Evolutionary conservation across 257 asterid genomes (phyloP), one percentile per base, ranked within the genome.

Genomic region (Capsicum chinense): DNA sequence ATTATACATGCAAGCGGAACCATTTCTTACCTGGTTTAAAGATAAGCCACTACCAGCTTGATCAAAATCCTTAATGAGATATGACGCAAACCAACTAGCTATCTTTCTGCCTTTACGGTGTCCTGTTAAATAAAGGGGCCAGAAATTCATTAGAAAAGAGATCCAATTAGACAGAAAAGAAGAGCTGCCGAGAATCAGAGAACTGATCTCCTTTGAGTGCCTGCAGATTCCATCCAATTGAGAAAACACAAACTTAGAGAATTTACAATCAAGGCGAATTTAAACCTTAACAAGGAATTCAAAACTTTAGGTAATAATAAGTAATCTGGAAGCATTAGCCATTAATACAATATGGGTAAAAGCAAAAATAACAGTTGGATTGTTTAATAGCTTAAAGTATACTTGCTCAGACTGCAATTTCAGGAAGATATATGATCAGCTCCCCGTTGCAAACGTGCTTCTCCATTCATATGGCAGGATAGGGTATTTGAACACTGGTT

Each of bases 51-150:
- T 88, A 63, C 83, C 88, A 80, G 85, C 86, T 83, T 90, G 94
- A 79, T 88, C 93, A 54, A 92, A 89, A 85, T 91, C 92, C 90
- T 90, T 95, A 80, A 90, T 88, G 79, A 92, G 87, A 85, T 93
- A 91, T 84, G 97, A 90, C 60, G 92, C 85, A 83, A 95, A 92
- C 99, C 98, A 94, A 83, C 92, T 90, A 54, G 98, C 93, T 86
- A 93, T 90, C 88, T 90, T 92, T 89, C 92, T 93, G 81, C 97
- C 95, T 88, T 89, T 94, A 83, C 87, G 93, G 85, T 87, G 85
- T 80, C 98, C 99, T 94, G 91, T 83, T 70, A 84, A 88, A 73
- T 71, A 54, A 78, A 78, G 26, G 64, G 50, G 26, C 50, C 64
- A 78, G 82, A 69, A 66, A 54, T 54, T 78, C 47, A 78, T 56